Percentiles rank a stretch among this genome's conserved stretches.
Conservation (phyloP, 257 asterid genomes). For the Nyctanthes arbortristis region DNA sequence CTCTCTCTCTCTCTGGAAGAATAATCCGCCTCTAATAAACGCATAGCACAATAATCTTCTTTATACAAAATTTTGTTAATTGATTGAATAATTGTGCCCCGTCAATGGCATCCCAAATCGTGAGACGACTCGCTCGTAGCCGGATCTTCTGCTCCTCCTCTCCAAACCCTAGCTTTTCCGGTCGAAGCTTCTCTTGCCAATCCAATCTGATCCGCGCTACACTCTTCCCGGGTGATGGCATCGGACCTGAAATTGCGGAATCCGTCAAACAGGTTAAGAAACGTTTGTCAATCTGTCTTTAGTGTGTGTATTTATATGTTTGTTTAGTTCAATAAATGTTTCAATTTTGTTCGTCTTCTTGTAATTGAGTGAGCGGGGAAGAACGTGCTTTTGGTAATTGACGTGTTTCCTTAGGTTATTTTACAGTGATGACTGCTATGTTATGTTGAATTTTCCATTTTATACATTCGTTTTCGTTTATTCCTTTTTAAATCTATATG, state of each 20-base stretch:
- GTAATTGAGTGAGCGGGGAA: background rate
- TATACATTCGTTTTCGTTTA: background rate
- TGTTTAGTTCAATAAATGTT: background rate
- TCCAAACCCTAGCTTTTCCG: constrained; percentile 32
- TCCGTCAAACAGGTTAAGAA: constrained; percentile 67
- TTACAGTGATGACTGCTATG: background rate
- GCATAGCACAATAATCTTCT: no score
- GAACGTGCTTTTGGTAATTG: background rate
- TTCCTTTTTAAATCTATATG: background rate
- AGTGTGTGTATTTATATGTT: background rate
- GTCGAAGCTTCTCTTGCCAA: constrained; percentile 47
- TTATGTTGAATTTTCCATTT: background rate
- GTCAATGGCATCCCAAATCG: constrained; percentile 73
- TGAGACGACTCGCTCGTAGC: constrained; percentile 55
- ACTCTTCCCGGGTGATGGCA: constrained; percentile 95
- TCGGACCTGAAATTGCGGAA: constrained; percentile 93
- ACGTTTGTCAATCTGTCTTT: background rate
- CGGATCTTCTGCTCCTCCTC: constrained; percentile 33
- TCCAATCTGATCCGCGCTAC: constrained; percentile 84
- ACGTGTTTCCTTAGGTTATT: background rate
- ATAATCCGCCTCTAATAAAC: no score
- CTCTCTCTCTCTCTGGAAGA: background rate
- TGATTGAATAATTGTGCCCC: background rate
- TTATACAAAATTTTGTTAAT: background rate
- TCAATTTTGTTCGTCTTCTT: background rate